phyloP scores from a whole-genome alignment of 2,329 filamentous ascomycete genomes.

The Esteya vermicola region DNA sequence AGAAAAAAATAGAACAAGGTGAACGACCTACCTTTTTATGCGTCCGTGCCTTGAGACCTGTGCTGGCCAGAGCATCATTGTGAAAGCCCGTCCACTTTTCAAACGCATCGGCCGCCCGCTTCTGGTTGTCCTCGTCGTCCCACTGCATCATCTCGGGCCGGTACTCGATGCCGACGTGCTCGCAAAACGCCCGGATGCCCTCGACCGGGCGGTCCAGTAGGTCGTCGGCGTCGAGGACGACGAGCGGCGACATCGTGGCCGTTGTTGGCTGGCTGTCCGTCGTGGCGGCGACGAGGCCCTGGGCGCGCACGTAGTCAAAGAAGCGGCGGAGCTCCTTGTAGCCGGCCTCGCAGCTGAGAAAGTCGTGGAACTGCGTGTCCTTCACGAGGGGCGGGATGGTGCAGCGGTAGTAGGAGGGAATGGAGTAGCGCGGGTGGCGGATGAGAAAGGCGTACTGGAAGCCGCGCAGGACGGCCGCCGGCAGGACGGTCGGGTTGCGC shows the following conservation, averaged over 20 bases:
- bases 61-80: conserved; percentile 81
- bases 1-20: conserved; percentile 10
- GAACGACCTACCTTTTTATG: conserved; percentile 48
- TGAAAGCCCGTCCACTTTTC: conserved; percentile 98
- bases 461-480: conserved; percentile 53
- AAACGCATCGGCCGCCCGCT: conserved; percentile 58
- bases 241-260: conserved; percentile 22
- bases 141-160: conserved; percentile 67
- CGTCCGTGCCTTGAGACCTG: conserved; percentile 55
- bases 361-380: conserved; percentile 73
- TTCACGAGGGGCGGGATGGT: conserved; percentile 74
- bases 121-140: conserved; percentile 60
- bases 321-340: conserved; percentile 77
- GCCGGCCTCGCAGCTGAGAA: conserved; percentile 78
- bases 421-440: conserved; percentile 80
- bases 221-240: conserved; percentile 87
- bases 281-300: conserved; percentile 59
- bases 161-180: conserved; percentile 66
- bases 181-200: conserved; percentile 68
- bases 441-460: conserved; percentile 97
- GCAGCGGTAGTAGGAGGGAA: conserved; percentile 91
- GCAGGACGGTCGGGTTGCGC: conserved; percentile 75
- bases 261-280: not conserved
- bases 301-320: conserved; percentile 67
- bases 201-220: conserved; percentile 71